Base-by-base conservation (phyloP, 805 yeast genomes). In the Komagataella populi region DNA sequence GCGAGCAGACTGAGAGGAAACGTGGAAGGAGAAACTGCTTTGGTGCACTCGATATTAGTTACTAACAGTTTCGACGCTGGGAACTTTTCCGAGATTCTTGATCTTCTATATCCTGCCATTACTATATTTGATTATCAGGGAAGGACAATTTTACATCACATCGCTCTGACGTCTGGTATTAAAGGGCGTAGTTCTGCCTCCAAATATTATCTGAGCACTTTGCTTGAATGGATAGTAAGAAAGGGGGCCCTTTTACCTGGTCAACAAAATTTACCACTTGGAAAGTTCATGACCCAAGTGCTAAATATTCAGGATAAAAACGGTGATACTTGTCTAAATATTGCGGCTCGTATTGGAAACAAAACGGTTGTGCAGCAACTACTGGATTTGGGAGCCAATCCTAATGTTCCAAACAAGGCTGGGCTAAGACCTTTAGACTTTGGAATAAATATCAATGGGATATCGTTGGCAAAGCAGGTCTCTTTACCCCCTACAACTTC, bases 281-380 rank as follows among this genome's bases (percentile, higher is more conserved):
- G 77, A 8, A 70, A 75, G 60, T 79, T 84, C 56, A 81, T 84
- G 70, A 70, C 76, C 16, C 78, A 81, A 48, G 77, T 93, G 58
- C 83, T 91, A 50, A 91, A 93, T 63, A 84, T 85, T n/a, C 87
- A 84, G 55, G 99, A 93, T 67, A 72, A 80, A 51, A 90, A 90
- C 60, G 99, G 99, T 23, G 96, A 93, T 63, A 93, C 99, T 0
- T 90, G 96, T 48, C 71, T 93, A 54, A 95, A 90, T 62, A 86
- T 93, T 52, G 95, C 95, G 0, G 93, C 97, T 0, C 77, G 95
- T 58, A 78, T 93, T 23, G 95, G 95, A 6, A 85, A 87, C 63
- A 78, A 81, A 48, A 81, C 84, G 47, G 77, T 93, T 52, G 90
- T 85, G 7, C 87, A 85, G 55, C 87, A 84, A 55, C 72, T 93